phyloP scores from a whole-genome alignment of 495 filamentous ascomycete genomes.

The Pyrenula massariospora region DNA sequence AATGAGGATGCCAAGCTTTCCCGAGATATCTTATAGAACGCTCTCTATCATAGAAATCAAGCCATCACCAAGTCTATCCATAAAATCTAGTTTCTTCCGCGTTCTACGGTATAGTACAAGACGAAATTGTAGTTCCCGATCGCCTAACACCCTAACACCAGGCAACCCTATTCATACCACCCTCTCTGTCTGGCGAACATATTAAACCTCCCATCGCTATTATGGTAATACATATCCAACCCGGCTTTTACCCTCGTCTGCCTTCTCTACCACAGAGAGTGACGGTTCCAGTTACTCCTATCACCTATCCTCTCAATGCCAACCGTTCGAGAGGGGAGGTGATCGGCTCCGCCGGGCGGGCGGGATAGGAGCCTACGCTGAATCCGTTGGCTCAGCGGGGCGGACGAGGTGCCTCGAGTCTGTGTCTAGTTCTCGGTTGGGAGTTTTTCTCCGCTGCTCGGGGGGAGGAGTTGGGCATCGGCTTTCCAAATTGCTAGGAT shows the following conservation, averaged over 20 bases:
- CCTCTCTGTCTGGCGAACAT: neutral
- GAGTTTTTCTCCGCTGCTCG: neutral
- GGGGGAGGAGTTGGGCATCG: neutral
- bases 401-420: neutral
- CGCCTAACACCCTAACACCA: too few relatives aligned
- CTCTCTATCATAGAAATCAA: too few relatives aligned
- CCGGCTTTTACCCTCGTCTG: neutral
- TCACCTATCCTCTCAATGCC: neutral
- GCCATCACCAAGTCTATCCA: too few relatives aligned
- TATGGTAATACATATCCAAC: neutral
- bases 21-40: too few relatives aligned
- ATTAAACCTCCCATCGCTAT: neutral
- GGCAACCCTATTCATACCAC: too few relatives aligned
- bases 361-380: neutral
- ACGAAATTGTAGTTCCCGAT: too few relatives aligned
- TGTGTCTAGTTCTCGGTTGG: neutral
- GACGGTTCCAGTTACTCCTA: neutral
- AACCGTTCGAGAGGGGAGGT: neutral
- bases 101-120: too few relatives aligned
- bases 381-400: neutral
- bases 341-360: neutral
- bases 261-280: neutral
- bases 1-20: too few relatives aligned
- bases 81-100: too few relatives aligned
- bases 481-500: neutral